phyloP scores from a whole-genome alignment of 2,329 filamentous ascomycete species.

The Aspergillus spinulosporus region DNA sequence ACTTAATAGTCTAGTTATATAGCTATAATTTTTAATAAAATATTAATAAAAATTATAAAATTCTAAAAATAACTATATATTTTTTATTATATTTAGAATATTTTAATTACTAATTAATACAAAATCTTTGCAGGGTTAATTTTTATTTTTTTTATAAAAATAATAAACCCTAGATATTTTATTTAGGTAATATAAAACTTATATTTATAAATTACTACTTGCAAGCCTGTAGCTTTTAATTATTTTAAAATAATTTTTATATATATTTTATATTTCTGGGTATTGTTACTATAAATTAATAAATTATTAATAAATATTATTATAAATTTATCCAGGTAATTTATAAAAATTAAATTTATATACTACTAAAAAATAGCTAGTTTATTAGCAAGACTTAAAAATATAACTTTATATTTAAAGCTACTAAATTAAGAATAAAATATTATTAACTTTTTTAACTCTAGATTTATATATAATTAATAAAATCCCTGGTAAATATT shows the following conservation, averaged over 20 bases:
- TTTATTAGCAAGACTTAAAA: background rate
- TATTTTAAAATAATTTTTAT: background rate
- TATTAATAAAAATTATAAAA: slow-evolving; percentile 4
- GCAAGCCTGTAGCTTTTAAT: background rate
- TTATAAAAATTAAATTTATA: no score
- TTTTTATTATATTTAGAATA: no score
- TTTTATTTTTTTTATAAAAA: background rate
- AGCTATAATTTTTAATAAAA: background rate
- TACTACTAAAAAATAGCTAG: background rate
- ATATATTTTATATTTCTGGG: background rate
- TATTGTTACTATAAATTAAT: slow-evolving; percentile 24
- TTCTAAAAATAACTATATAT: no score
- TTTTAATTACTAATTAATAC: no score
- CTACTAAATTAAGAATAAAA: background rate
- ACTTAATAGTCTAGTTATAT: background rate
- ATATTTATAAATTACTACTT: background rate
- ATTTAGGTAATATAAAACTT: background rate
- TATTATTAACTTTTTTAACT: background rate
- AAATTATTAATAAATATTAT: slow-evolving; percentile 25
- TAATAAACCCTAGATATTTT: slow-evolving; percentile 8
- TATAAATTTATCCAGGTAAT: background rate
- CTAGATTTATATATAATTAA: background rate
- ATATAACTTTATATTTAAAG: slow-evolving; percentile 1
- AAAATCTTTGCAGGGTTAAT: no score
- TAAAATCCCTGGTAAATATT: slow-evolving; percentile 20